Evolutionary conservation across 2,329 filamentous ascomycete species (phyloP), one percentile per base, ranked within the genome.

Genomic region (Epichloe festucae): DNA sequence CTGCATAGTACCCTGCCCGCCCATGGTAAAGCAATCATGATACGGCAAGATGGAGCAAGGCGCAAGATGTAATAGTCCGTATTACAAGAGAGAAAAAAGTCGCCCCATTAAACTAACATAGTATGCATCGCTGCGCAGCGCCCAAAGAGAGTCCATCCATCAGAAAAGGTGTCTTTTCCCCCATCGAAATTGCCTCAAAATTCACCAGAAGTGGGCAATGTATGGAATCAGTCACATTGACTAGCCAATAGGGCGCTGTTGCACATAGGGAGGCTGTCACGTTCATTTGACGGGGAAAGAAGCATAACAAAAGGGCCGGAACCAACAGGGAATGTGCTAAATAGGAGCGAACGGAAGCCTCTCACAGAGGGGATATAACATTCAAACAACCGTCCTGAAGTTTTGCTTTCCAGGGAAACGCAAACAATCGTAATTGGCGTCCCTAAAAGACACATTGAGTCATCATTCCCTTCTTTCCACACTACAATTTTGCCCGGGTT

Each of bases 181-280:
- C 6, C 23, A 14, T 10, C 43, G n/a, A 15, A 15, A 21, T 49
- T 15, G 21, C 23, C 40, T 17, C 21, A 27, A 36, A 31, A 39
- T 23, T 23, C 15, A 21, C 44, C 27, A 41, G n/a, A 43, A 21
- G 40, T 31, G 19, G 45, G 19, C 40, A 35, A 27, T 47, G 47
- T 47, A 52, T 43, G 42, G 19, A 42, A 50, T 49, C 42, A 49
- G 47, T 52, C 51, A 49, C 35, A 45, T 52, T n/a, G 7, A 12
- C 21, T 40, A 45, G 15, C 35, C 10, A 17, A 23, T 2, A 42
- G 14, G 15, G 46, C 23, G 15, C 14, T 17, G 46, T 46, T 41
- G 42, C 36, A 36, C 45, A 49, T 31, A 48, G 10, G 3, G 35
- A 7, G 31, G 34, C n/a, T 40, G 34, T 39, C 45, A 39, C 40